These are phyloP conservation scores for Setaria viridis DNA, from an alignment of 202 grass and related monocot species.

Conservation along the genomic window DNA sequence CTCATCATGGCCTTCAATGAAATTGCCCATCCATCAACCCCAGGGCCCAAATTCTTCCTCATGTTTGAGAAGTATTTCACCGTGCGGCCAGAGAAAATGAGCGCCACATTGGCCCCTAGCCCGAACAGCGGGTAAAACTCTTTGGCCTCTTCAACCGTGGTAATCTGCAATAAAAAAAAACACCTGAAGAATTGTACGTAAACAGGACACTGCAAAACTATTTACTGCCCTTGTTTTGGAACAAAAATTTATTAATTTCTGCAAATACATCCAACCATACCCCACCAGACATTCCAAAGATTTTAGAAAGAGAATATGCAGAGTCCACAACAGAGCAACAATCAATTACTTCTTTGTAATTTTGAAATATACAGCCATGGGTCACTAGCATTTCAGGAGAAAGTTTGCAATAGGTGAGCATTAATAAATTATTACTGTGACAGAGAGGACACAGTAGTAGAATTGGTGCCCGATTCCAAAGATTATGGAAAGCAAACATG, in stretches of 20 bases:
- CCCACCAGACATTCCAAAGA: constrained; percentile 1
- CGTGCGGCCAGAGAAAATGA: constrained; percentile 96
- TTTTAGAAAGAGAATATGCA: neutral
- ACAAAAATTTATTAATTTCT: neutral
- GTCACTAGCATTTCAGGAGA: constrained; percentile 8
- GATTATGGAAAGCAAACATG: neutral
- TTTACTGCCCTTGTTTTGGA: neutral
- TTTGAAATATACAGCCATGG: constrained; percentile 2
- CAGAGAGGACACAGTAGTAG: neutral
- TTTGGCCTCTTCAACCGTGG: constrained; percentile 96
- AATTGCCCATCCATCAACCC: constrained; percentile 93
- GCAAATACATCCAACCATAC: neutral
- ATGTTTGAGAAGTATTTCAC: constrained; percentile 98
- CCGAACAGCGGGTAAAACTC: constrained; percentile 98
- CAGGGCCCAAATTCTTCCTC: constrained; percentile 86
- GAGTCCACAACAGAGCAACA: neutral
- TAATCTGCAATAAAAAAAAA: constrained; percentile 65
- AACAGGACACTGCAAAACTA: neutral
- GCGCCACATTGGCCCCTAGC: constrained; percentile 89
- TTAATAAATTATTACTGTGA: neutral
- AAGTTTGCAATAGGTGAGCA: neutral
- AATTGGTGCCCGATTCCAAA: constrained; percentile 54
- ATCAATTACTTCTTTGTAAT: neutral
- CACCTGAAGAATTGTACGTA: neutral
- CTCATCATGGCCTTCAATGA: constrained; percentile 98